phyloP scores from a whole-genome alignment of 495 filamentous ascomycete species.

The Penicillium soppii region DNA sequence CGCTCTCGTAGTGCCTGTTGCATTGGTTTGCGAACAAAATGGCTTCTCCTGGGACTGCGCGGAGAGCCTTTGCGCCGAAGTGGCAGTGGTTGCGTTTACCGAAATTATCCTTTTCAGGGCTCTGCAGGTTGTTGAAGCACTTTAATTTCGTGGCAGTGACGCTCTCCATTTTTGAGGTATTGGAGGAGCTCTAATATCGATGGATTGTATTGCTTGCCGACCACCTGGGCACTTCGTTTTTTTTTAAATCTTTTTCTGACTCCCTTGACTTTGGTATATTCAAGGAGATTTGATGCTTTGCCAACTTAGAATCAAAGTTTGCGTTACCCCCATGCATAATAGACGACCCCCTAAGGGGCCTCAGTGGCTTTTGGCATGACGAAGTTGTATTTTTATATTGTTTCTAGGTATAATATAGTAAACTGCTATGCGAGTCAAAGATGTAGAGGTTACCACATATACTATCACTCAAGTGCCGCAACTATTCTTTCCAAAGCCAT shows the following conservation, averaged over 20 bases:
- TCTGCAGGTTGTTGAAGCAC: neutral
- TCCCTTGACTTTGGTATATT: too few relatives aligned
- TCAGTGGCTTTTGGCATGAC: too few relatives aligned
- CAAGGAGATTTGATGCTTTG: too few relatives aligned
- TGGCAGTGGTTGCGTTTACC: constrained; percentile 6
- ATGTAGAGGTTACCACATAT: too few relatives aligned
- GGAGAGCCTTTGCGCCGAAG: neutral
- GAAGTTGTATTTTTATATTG: too few relatives aligned
- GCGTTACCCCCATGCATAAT: too few relatives aligned
- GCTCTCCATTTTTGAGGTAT: neutral
- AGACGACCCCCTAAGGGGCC: too few relatives aligned
- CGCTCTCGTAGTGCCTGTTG: neutral
- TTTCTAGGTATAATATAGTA: neutral
- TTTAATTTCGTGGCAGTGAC: neutral
- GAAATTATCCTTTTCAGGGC: neutral
- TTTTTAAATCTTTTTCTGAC: too few relatives aligned
- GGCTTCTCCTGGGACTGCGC: neutral
- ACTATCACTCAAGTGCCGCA: constrained; percentile 14
- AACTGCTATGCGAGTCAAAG: too few relatives aligned
- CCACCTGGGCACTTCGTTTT: too few relatives aligned
- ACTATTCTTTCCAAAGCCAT: constrained; percentile 46
- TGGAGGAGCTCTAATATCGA: neutral
- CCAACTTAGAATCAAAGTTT: too few relatives aligned
- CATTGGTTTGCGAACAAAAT: constrained; percentile 5
- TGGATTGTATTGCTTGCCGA: too few relatives aligned